Conservation (phyloP, 208 protist genomes). For the Crithidia bombi region DNA sequence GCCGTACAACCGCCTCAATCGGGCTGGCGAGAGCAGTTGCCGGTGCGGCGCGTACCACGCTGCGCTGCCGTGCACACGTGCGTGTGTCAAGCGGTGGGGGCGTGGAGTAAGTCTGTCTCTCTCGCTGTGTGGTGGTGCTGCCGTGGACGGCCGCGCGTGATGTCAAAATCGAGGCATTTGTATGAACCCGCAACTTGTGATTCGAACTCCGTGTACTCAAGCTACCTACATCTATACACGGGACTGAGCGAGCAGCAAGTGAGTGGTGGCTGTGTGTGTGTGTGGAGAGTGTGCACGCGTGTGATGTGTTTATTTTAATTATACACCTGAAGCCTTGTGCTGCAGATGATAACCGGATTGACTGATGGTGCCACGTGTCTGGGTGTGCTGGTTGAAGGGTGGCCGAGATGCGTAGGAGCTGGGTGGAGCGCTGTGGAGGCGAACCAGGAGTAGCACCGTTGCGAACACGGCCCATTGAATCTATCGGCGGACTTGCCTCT, state of each 20-base stretch:
- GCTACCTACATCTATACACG: slow-evolving; percentile 56
- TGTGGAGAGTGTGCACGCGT: neutral
- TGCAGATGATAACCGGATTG: no score
- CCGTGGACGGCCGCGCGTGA: neutral
- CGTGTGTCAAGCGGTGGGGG: slow-evolving; percentile 13
- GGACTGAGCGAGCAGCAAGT: slow-evolving; percentile 33
- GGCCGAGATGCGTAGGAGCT: neutral
- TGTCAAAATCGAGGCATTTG: slow-evolving; percentile 57
- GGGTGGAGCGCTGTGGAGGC: neutral
- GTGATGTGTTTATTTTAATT: neutral
- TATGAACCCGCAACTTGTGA: slow-evolving; percentile 58
- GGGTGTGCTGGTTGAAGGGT: no score
- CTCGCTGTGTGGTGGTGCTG: slow-evolving; percentile 2
- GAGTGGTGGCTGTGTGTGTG: neutral
- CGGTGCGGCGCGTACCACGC: neutral
- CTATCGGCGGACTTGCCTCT: slow-evolving; percentile 32
- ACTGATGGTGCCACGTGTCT: no score
- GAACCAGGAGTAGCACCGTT: slow-evolving; percentile 36
- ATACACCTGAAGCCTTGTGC: neutral
- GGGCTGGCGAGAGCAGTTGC: slow-evolving; percentile 29
- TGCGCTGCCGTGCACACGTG: neutral
- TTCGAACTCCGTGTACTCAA: slow-evolving; percentile 56
- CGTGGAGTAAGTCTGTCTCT: neutral
- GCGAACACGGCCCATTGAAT: slow-evolving; percentile 29
- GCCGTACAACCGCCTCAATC: slow-evolving; percentile 36